phyloP scores from a whole-genome alignment of 1,284 basidiomycete genomes.

The Pholiota adiposa region DNA sequence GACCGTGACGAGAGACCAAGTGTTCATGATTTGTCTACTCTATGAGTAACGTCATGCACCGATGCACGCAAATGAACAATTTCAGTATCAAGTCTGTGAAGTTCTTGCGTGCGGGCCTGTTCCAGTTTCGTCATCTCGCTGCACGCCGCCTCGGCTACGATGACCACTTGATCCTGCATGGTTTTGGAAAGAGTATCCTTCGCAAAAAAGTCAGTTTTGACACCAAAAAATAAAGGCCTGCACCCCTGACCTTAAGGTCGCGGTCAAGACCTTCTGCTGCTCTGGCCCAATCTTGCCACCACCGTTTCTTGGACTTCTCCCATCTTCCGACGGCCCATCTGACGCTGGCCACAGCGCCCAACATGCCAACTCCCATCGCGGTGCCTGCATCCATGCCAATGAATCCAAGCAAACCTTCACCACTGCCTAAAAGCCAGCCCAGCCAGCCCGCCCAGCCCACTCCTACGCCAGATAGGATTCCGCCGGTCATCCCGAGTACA shows the following conservation, averaged over 20 bases:
- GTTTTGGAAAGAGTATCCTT: conserved; percentile 52
- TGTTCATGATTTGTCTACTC: conserved; percentile 16
- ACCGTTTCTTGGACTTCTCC: conserved; percentile 71
- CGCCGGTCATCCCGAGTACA: conserved; percentile 56
- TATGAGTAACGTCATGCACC: conserved; percentile 30
- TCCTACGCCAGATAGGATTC: conserved; percentile 46
- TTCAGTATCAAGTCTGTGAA: conserved; percentile 50
- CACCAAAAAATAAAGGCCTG: not conserved
- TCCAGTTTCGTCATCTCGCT: conserved; percentile 51
- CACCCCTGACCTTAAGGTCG: conserved; percentile 67
- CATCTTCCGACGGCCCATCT: conserved; percentile 74
- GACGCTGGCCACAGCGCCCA: conserved; percentile 57
- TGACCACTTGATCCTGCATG: conserved; percentile 49
- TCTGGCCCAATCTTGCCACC: conserved; percentile 77
- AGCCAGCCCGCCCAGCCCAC: conserved; percentile 57
- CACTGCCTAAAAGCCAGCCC: conserved; percentile 48
- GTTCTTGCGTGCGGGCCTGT: conserved; percentile 50
- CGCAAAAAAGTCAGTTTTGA: not conserved
- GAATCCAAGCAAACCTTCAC: conserved; percentile 41
- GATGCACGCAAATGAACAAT: conserved; percentile 37
- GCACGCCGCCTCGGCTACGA: conserved; percentile 48
- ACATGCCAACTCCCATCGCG: conserved; percentile 62
- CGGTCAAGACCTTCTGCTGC: conserved; percentile 72
- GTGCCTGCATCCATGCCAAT: conserved; percentile 56
- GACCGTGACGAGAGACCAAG: no score